Base-by-base conservation (phyloP, 1,139 yeast species). In the Suhomyces maxii region DNA sequence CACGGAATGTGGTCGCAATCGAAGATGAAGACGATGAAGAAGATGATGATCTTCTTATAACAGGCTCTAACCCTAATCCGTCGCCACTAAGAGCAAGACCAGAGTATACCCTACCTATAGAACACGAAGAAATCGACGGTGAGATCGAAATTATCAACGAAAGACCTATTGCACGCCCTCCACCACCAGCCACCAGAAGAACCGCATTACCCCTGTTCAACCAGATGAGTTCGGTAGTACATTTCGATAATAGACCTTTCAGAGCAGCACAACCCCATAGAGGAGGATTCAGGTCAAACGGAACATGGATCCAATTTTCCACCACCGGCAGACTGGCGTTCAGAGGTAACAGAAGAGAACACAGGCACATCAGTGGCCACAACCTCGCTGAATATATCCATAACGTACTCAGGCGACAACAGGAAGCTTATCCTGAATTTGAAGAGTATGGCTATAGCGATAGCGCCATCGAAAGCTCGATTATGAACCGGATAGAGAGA, bases 401-500 rank as follows among this genome's bases (percentile, higher is more conserved):
- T 33, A 32, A 12, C 7, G 40, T 43, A 6, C 32, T 43, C 25
- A 36, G 41, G 26, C 32, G 41, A 26, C 46, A 43, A 13, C 42
- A 30, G 14, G 42, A 39, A 6, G 8, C 18, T 31, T 26, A 34
- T 28, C 36, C 37, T 18, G 37, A 28, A 7, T 43, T 12, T 18
- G 46, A 39, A 7, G 37, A 28, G n/a, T 34, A 30, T 13, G 46
- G 37, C 14, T 43, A 37, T 12, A 26, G 36, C 9, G 47, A 45
- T 5, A 39, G 40, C 8, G 47, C 37, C 4, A 56, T 63, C 10
- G 75, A 71, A 40, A 57, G 58, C 38, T 61, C 71, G 2, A 71
- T 75, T 11, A 64, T 75, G 71, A 68, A 62, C 42, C 56, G 77
- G 33, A 73, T 74, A 10, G 78, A 72, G 50, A 61, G 72, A 30